Base-by-base conservation (phyloP, 2,329 filamentous ascomycete genomes). In the Colletotrichum musae region DNA sequence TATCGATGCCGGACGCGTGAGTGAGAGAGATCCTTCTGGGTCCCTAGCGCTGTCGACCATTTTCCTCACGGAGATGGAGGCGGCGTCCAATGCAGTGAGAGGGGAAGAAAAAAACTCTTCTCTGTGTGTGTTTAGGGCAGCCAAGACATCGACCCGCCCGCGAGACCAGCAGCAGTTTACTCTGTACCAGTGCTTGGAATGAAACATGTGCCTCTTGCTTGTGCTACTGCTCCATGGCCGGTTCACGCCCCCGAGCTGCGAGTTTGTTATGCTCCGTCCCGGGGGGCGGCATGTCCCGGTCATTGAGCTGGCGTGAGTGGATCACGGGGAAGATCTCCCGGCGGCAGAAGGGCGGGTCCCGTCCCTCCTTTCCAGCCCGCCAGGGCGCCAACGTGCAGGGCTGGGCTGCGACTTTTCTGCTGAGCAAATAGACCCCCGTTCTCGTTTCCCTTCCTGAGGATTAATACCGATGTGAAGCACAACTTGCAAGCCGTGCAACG, bases 321-420 rank as follows among this genome's bases (percentile, higher is more conserved):
- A 54, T 47, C 59, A 58, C 65, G 59, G 59, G 64, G 65, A 68
- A 68, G 59, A 64, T 68, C 65, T 68, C 65, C 65, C 59, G 59
- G 59, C 36, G 36, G 53, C 58, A 62, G 48, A 18, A 62, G 21
- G 48, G 58, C 58, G 58, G 58, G 58, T 54, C 58, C 15, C 16
- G 6, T 26, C 52, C 47, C 58, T 32, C 50, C 21, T 32, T 28
- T 32, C 41, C 52, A 39, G 52, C 52, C 52, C 7, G n/a, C 45
- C 45, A 18, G 12, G 32, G 32, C 32, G 32, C 32, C 32, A 10
- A 10, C 9, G 32, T 36, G 32, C 32, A 36, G 32, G 32, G 32
- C 32, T 36, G 32, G 32, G 32, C 32, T 10, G 32, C 32, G 9
- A 36, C 32, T 36, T 36, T 10, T 6, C 32, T 36, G 32, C 32